Conservation (phyloP, 805 yeast species). For the Phaffomyces antillensis region DNA sequence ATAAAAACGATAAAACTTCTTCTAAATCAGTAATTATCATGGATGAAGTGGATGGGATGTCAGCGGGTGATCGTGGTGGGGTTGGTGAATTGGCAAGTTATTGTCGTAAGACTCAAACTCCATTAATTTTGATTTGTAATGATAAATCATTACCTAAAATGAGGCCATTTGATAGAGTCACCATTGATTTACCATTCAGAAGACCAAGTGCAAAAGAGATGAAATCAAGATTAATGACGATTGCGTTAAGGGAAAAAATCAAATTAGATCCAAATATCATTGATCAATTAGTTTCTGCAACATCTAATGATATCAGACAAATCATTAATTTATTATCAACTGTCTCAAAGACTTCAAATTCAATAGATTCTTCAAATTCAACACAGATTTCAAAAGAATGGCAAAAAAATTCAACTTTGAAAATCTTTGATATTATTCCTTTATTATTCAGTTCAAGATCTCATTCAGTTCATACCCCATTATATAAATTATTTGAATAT, state of each 20-base stretch:
- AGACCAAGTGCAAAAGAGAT: slow-evolving; percentile 82
- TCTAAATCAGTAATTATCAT: slow-evolving; percentile 74
- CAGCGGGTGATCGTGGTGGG: slow-evolving; percentile 98
- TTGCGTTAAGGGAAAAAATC: slow-evolving; percentile 78
- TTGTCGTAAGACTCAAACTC: slow-evolving; percentile 79
- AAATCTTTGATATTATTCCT: slow-evolving; percentile 86
- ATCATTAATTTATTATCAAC: slow-evolving; percentile 86
- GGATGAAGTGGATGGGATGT: slow-evolving; percentile 99
- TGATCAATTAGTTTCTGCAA: slow-evolving; percentile 76
- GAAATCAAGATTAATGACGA: slow-evolving; percentile 79
- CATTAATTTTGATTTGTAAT: slow-evolving; percentile 89
- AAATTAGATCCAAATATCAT: slow-evolving; percentile 74
- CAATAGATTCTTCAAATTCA: slow-evolving; percentile 58
- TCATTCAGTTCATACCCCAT: slow-evolving; percentile 45
- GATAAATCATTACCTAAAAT: slow-evolving; percentile 89
- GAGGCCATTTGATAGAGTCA: slow-evolving; percentile 87
- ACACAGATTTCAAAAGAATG: slow-evolving; percentile 58
- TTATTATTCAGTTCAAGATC: slow-evolving; percentile 55
- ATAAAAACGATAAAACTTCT: slow-evolving; percentile 31
- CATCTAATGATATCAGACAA: slow-evolving; percentile 90
- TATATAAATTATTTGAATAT: slow-evolving; percentile 79
- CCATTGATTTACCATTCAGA: slow-evolving; percentile 76
- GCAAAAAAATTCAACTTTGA: slow-evolving; percentile 85
- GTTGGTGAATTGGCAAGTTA: slow-evolving; percentile 89
- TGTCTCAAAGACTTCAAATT: slow-evolving; percentile 64